Percentiles rank a stretch among this genome's conserved stretches.
phyloP scores from a whole-genome alignment of 495 filamentous ascomycete species.

The Lophiotrema nucula region DNA sequence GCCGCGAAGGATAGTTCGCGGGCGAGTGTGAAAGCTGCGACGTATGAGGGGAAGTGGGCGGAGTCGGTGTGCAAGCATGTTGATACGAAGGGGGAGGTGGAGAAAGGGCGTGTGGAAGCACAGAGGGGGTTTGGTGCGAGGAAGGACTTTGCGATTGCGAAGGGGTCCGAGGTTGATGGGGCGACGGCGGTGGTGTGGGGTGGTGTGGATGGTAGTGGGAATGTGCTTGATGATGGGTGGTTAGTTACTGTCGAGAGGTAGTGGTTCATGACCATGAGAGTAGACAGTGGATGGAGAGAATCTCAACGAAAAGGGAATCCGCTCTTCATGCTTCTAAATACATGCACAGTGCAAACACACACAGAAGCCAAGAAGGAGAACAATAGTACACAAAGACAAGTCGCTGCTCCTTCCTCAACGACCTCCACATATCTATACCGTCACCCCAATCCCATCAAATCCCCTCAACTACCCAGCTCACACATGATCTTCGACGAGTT shows the following conservation, averaged over 20 bases:
- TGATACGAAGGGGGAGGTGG: conserved; percentile 31
- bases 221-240: conserved; percentile 39
- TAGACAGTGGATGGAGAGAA: no score
- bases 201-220: conserved; percentile 32
- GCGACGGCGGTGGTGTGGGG: conserved; percentile 41
- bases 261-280: no score
- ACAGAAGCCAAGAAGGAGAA: neutral
- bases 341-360: conserved; percentile 1
- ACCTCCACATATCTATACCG: neutral
- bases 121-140: conserved; percentile 28
- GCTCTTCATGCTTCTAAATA: conserved; percentile 25
- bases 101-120: conserved; percentile 26
- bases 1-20: conserved; percentile 49
- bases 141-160: conserved; percentile 32
- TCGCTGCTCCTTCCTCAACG: no score
- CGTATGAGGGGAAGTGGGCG: conserved; percentile 48
- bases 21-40: conserved; percentile 29
- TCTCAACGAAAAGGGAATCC: no score
- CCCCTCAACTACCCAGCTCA: no score
- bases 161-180: conserved; percentile 40
- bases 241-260: conserved; percentile 39
- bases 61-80: conserved; percentile 43
- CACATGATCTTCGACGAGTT: no score
- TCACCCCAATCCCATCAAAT: neutral
- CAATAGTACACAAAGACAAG: conserved; percentile 1